Evolutionary conservation across 2,329 filamentous ascomycete genomes (phyloP).

Genomic region (Colletotrichum ledebouriae): DNA sequence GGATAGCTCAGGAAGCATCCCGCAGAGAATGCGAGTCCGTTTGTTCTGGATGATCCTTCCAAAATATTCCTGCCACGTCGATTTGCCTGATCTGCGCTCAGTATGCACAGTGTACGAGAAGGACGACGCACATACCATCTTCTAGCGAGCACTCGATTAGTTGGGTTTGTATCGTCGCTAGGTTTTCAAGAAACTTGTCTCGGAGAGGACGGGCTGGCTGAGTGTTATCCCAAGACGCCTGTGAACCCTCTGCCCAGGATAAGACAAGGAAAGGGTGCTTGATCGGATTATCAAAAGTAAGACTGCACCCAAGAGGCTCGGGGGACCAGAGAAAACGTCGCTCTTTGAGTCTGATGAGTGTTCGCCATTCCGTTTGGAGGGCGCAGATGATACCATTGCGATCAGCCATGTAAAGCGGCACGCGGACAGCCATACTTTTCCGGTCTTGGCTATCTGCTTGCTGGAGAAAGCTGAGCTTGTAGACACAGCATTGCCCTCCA

Average conservation of each 20-base stretch:
- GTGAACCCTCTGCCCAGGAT: neutral
- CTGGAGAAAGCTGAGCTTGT: neutral
- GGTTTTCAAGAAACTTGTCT: neutral
- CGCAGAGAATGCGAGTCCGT: neutral
- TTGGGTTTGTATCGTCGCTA: neutral
- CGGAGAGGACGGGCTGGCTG: neutral
- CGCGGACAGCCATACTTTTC: conserved; percentile 2
- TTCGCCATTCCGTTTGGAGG: neutral
- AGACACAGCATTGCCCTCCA: neutral
- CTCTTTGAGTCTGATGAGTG: neutral
- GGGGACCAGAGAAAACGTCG: neutral
- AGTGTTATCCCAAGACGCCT: neutral
- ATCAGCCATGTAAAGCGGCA: conserved; percentile 4
- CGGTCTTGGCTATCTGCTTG: neutral
- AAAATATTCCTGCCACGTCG: neutral
- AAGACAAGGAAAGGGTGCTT: neutral
- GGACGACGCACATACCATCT: neutral
- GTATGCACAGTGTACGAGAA: neutral
- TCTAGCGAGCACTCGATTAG: neutral
- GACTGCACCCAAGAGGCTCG: neutral
- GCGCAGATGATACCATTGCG: neutral
- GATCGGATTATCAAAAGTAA: neutral
- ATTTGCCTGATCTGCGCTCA: neutral
- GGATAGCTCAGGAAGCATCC: neutral
- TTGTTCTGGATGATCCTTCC: neutral